These are phyloP conservation scores for Mycogone perniciosa DNA, from an alignment of 2,329 filamentous ascomycete species.

Conservation along the genomic window DNA sequence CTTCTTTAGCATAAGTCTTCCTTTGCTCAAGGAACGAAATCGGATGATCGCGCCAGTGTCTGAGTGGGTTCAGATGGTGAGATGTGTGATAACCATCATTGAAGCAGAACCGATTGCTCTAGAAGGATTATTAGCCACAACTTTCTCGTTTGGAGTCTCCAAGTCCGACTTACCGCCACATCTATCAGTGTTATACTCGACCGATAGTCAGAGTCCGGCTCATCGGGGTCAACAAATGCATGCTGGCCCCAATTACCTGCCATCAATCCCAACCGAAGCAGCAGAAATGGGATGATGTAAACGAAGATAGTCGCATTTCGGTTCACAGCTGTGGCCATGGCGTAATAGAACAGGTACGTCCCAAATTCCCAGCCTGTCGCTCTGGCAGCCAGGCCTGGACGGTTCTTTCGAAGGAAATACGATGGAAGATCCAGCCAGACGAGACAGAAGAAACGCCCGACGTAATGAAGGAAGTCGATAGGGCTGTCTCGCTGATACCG, in stretches of 20 bases:
- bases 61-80: conserved; percentile 69
- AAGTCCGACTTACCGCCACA: conserved; percentile 55
- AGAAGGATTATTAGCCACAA: neutral
- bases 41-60: conserved; percentile 79
- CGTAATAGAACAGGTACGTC: conserved; percentile 47
- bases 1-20: conserved; percentile 56
- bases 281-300: conserved; percentile 57
- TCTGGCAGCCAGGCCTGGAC: conserved; percentile 46
- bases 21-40: conserved; percentile 66
- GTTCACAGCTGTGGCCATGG: conserved; percentile 43
- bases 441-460: conserved; percentile 66
- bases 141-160: conserved; percentile 1
- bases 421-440: conserved; percentile 69
- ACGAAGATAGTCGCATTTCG: conserved; percentile 55
- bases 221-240: conserved; percentile 67
- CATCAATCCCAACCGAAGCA: conserved; percentile 68
- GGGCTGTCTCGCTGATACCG: conserved; percentile 67
- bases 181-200: conserved; percentile 77
- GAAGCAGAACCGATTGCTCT: conserved; percentile 78
- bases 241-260: conserved; percentile 82
- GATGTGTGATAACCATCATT: conserved; percentile 80
- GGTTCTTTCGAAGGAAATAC: conserved; percentile 64
- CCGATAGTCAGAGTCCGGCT: conserved; percentile 71
- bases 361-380: conserved; percentile 55
- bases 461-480: conserved; percentile 62